phyloP scores from a whole-genome alignment of 2,329 filamentous ascomycete genomes.

The Fusarium circinatum region DNA sequence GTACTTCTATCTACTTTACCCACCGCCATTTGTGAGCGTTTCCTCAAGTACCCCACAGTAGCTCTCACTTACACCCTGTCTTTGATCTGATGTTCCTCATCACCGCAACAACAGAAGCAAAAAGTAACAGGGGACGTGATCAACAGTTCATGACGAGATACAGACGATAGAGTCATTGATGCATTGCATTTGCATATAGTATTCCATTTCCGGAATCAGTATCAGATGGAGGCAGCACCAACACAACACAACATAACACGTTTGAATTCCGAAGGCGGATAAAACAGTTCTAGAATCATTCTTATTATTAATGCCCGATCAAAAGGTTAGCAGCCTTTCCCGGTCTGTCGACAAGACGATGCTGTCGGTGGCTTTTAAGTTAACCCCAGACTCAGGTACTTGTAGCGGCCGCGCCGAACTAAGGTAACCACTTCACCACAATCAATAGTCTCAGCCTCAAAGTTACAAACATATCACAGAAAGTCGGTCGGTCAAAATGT shows the following conservation, averaged over 20 bases:
- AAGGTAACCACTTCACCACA: slow-evolving; percentile 31
- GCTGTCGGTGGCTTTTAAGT: slow-evolving; percentile 23
- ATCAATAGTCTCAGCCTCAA: slow-evolving; percentile 11
- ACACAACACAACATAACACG: not conserved
- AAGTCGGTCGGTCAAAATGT: not conserved
- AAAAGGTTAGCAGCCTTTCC: not conserved
- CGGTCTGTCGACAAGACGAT: not conserved
- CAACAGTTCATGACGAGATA: not conserved
- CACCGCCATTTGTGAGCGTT: not conserved
- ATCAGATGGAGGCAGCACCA: not conserved
- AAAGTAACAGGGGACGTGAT: not conserved
- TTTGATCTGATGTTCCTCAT: slow-evolving; percentile 23
- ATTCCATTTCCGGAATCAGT: not conserved
- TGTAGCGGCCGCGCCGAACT: slow-evolving; percentile 12
- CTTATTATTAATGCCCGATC: not conserved
- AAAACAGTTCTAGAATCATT: slow-evolving; percentile 8
- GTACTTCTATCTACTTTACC: slow-evolving; percentile 16
- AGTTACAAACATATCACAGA: not conserved
- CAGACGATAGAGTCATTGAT: not conserved
- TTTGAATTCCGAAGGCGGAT: not conserved
- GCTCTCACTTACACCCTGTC: slow-evolving; percentile 28
- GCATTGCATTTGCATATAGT: not conserved
- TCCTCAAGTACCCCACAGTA: slow-evolving; percentile 14
- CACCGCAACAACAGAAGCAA: slow-evolving; percentile 35
- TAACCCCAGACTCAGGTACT: slow-evolving; percentile 26